These are phyloP conservation scores for Bryoglossum gracile DNA, from an alignment of 495 filamentous ascomycete genomes.

Conservation along the genomic window DNA sequence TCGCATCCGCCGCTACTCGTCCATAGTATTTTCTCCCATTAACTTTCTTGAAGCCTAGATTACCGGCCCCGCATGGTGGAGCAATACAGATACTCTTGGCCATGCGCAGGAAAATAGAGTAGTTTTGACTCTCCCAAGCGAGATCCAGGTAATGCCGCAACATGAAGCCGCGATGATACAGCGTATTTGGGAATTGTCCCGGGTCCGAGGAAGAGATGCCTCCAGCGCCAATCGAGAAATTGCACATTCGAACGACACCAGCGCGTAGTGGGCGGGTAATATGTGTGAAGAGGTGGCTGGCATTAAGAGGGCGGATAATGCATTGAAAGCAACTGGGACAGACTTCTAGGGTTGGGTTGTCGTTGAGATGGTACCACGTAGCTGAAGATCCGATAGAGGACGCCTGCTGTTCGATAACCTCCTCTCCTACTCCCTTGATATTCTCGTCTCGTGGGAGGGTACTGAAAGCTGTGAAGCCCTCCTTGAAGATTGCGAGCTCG, in stretches of 20 bases:
- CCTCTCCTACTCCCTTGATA: too few species aligned
- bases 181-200: constrained; percentile 3
- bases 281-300: constrained; percentile 4
- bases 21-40: constrained; percentile 12
- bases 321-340: too few species aligned
- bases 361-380: too few species aligned
- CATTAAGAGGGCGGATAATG: constrained; percentile 5
- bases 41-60: constrained; percentile 2
- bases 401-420: too few species aligned
- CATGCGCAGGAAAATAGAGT: not conserved
- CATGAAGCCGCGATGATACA: too few species aligned
- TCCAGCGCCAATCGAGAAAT: not conserved
- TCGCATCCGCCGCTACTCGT: not conserved
- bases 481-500: too few species aligned
- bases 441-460: too few species aligned
- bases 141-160: too few species aligned
- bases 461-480: too few species aligned
- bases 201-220: constrained; percentile 1
- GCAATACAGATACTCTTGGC: not conserved
- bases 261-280: constrained; percentile 1
- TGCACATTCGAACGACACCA: constrained; percentile 12
- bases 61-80: constrained; percentile 6
- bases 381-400: too few species aligned
- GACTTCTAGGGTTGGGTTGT: too few species aligned
- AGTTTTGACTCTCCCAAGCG: not conserved